Evolutionary conservation across 495 filamentous ascomycete genomes (phyloP).

Genomic region (Alectoria sarmentosa): DNA sequence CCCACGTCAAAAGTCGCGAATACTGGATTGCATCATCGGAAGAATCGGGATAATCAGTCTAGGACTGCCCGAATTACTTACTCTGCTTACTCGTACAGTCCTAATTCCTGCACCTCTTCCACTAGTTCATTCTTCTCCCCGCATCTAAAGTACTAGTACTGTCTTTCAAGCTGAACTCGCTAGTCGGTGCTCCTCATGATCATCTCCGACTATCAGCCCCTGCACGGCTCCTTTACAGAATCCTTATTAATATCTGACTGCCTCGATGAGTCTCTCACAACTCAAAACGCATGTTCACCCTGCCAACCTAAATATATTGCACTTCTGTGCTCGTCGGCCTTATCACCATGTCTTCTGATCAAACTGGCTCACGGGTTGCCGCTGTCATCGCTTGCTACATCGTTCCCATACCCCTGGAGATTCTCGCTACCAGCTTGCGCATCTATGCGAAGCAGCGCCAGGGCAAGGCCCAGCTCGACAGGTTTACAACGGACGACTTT

Average conservation of each 20-base stretch:
- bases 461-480: slow-evolving; percentile 12
- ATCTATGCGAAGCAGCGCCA: slow-evolving; percentile 19
- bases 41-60: too few species aligned
- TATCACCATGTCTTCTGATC: background rate
- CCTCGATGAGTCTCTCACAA: background rate
- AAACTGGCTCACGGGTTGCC: slow-evolving; percentile 6
- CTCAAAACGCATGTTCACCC: background rate
- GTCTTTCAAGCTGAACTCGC: too few species aligned
- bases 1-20: background rate
- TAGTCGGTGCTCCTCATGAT: too few species aligned
- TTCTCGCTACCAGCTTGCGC: slow-evolving; percentile 23
- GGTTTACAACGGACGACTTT: slow-evolving; percentile 22
- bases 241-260: background rate
- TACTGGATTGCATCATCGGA: background rate
- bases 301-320: background rate
- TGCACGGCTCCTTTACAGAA: background rate
- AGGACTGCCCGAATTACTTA: too few species aligned
- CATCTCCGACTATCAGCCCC: too few species aligned
- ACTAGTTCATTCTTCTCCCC: background rate
- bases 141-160: too few species aligned
- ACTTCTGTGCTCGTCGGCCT: background rate
- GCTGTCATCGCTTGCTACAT: slow-evolving; percentile 22
- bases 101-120: background rate
- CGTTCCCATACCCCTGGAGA: slow-evolving; percentile 25
- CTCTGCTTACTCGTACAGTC: background rate